Base-by-base conservation (phyloP, 495 filamentous ascomycete species). In the Lepraria neglecta region DNA sequence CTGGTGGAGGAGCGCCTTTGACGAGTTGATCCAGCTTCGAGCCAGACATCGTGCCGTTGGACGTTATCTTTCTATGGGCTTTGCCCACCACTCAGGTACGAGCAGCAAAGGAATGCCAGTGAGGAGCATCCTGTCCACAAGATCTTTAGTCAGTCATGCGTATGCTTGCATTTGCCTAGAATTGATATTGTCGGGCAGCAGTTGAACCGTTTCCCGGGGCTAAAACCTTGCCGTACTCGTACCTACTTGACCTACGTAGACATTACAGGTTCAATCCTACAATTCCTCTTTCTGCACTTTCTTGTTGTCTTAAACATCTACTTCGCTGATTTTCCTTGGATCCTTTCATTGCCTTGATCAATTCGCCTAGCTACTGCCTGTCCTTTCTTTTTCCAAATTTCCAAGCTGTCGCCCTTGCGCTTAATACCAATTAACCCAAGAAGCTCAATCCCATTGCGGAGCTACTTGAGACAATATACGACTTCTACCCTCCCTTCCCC, bases 11-110 rank as follows among this genome's bases (percentile, higher is more conserved):
- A 51, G 90, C 87, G 66, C 88, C 89, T 75, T 95, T 96, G 73
- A 96, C 89, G 65, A 95, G 77, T 63, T 91, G 89, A 74, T 97
- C 92, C 53, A 96, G 81, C 55, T 80, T 79, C 61, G 84, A 82
- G 43, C 78, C 70, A 45, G 79, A 72, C 81, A 84, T 87, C 56
- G 60, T 52, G 40, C 21, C 15, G 24, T 44, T 30, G 35, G 28
- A 14, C 17, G 4, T 15, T 42, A 19, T 4, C 28, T 19, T 0
- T 27, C 7, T 30, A 12, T 40, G 17, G 46, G 44, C 38, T 53
- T 46, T 42, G n/a, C 47, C 58, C 47, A 54, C 47, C 21, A 43
- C 33, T 35, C 40, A 50, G 27, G 28, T 24, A 30, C n/a, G 58
- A 30, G 31, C 24, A 60, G 40, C 47, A 42, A 43, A 21, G 40